Conservation (phyloP, 257 asterid genomes). For the Ocimum tenuiflorum region DNA sequence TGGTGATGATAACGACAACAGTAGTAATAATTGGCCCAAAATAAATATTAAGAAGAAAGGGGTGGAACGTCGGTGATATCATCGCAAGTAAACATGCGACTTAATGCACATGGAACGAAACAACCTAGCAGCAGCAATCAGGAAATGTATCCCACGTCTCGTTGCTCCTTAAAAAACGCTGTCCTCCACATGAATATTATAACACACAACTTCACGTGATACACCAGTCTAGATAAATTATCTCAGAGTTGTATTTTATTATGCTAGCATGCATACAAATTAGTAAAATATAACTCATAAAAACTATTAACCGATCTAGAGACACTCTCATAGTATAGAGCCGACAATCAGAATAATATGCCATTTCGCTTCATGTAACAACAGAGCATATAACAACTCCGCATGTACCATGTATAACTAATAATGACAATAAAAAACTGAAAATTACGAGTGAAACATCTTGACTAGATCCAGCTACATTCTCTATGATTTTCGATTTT, state of each 20-base stretch:
- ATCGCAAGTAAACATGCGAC: not conserved
- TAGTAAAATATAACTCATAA: not conserved
- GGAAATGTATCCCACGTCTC: slow-evolving; percentile 30
- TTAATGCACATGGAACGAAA: slow-evolving; percentile 29
- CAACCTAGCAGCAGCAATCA: slow-evolving; percentile 16
- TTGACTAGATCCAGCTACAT: slow-evolving; percentile 1
- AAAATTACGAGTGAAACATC: slow-evolving; percentile 11
- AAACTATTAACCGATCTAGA: not conserved
- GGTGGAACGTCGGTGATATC: slow-evolving; percentile 21
- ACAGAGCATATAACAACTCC: not conserved
- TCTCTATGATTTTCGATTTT: not conserved
- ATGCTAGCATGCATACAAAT: not conserved
- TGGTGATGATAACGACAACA: too few relatives aligned
- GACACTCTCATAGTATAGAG: not conserved
- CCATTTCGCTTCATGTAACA: not conserved
- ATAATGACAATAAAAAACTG: not conserved
- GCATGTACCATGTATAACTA: not conserved
- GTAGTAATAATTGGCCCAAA: not conserved
- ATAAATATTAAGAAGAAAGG: not conserved
- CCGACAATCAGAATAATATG: not conserved
- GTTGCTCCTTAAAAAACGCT: not conserved
- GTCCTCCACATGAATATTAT: not conserved
- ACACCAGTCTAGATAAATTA: not conserved
- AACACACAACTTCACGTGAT: not conserved
- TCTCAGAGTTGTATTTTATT: not conserved